These are phyloP conservation scores for Colletotrichum melonis DNA, from an alignment of 2,329 filamentous ascomycete species.

Conservation along the genomic window DNA sequence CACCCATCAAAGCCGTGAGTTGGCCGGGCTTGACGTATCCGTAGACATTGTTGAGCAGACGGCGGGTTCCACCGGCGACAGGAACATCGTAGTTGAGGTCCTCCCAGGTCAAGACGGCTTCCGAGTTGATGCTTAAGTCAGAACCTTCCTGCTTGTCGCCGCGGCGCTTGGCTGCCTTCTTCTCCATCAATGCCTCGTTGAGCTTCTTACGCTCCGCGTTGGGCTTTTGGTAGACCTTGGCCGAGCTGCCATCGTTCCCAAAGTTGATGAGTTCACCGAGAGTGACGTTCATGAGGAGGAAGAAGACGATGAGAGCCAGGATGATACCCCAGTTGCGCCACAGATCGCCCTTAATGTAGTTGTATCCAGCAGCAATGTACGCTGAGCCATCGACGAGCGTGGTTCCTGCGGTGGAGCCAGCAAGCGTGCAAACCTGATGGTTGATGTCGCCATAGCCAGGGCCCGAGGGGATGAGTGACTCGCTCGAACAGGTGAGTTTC, in stretches of 20 bases:
- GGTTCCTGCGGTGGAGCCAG: constrained; percentile 76
- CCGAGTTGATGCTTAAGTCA: constrained; percentile 68
- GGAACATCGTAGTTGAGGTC: constrained; percentile 82
- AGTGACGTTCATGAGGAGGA: constrained; percentile 80
- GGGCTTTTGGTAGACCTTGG: constrained; percentile 80
- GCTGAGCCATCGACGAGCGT: constrained; percentile 70
- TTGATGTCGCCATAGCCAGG: constrained; percentile 76
- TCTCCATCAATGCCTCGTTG: constrained; percentile 71
- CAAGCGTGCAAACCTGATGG: constrained; percentile 84
- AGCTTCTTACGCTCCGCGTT: constrained; percentile 74
- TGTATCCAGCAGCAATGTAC: constrained; percentile 77
- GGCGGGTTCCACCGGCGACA: constrained; percentile 65
- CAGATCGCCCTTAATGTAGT: constrained; percentile 73
- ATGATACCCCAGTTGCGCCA: constrained; percentile 91
- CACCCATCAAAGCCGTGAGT: constrained; percentile 84
- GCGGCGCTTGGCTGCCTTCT: constrained; percentile 66
- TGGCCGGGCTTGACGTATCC: constrained; percentile 83
- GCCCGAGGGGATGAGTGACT: constrained; percentile 78
- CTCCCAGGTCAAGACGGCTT: constrained; percentile 86
- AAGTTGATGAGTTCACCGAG: constrained; percentile 83
- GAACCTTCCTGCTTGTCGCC: constrained; percentile 57
- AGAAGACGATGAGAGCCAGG: constrained; percentile 78
- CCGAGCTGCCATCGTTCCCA: constrained; percentile 82
- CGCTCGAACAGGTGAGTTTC: constrained; percentile 74
- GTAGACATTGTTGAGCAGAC: constrained; percentile 65